phyloP scores from a whole-genome alignment of 1,139 yeast genomes.

The Tardiomyces digboiensis region DNA sequence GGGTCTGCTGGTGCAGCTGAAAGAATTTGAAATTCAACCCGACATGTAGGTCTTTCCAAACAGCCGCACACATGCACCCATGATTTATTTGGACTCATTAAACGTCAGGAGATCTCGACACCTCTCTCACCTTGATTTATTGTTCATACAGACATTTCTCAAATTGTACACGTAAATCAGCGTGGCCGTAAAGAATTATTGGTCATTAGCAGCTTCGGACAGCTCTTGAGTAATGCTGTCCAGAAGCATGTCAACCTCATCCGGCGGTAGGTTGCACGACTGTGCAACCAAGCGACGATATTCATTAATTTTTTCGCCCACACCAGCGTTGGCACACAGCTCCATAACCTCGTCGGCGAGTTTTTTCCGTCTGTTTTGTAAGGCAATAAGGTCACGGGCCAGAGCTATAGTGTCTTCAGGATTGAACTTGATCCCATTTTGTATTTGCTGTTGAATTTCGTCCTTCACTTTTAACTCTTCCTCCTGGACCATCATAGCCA shows the following conservation, averaged over 20 bases:
- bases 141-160: not conserved
- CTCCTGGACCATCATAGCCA: conserved; percentile 38
- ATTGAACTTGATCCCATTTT: conserved; percentile 5
- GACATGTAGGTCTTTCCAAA: no score
- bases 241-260: conserved; percentile 67
- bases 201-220: conserved; percentile 11
- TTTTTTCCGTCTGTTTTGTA: conserved; percentile 40
- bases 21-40: not conserved
- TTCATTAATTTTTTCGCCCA: conserved; percentile 58
- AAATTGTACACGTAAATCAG: not conserved
- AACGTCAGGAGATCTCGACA: no score
- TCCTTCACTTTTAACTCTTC: conserved; percentile 34
- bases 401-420: conserved; percentile 20
- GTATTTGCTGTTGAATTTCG: conserved; percentile 16
- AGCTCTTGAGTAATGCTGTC: conserved; percentile 46
- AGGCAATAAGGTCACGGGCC: conserved; percentile 32
- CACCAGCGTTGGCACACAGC: conserved; percentile 36
- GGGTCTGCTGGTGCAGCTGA: not conserved
- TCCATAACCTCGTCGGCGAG: conserved; percentile 37
- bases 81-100: no score
- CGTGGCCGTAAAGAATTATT: not conserved
- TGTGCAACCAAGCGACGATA: conserved; percentile 74
- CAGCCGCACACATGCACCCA: no score
- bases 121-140: no score
- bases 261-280: conserved; percentile 72